Evolutionary conservation across 306 rosid species (phyloP), one percentile per base, ranked within the genome.

Genomic region (Cercis canadensis): DNA sequence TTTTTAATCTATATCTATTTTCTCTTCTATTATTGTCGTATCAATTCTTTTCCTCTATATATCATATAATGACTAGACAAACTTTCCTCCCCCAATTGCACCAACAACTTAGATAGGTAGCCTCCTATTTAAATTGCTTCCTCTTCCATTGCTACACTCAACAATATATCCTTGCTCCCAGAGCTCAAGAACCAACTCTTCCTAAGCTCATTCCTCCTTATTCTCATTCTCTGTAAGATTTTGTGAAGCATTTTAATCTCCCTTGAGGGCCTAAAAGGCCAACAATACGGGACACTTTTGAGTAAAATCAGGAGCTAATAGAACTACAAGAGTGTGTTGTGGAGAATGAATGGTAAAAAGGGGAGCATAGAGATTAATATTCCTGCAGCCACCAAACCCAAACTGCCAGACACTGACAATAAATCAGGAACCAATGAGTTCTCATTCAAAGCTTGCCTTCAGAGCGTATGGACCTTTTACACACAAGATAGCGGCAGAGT

Each of bases 401-500:
- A 65, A 49, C 34, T 36, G 32, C n/a, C n/a, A n/a, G n/a, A n/a
- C n/a, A n/a, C n/a, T n/a, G n/a, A n/a, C n/a, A n/a, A n/a, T n/a
- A n/a, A n/a, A n/a, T 62, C 76, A 1, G 68, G 69, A 16, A 36
- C 31, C 34, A 40, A 51, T 32, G 62, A 17, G 3, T 43, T 63
- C 37, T 77, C 77, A 34, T 18, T 57, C 15, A 61, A 53, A 39
- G 77, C 58, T 39, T 83, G 78, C 85, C 11, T 64, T 39, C n/a
- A 43, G 78, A 76, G 63, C 19, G 84, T 80, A 4, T 82, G 87
- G 89, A 56, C 65, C 0, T 82, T 84, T 57, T 47, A 72, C 82
- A 86, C 79, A 56, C 89, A 88, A 77, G 97, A 90, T 49, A 67
- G 65, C 10, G 75, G 74, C 12, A 83, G 88, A 65, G 81, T 83